Evolutionary conservation across 1,284 basidiomycete genomes (phyloP).

Genomic region (Leccinum insolens): DNA sequence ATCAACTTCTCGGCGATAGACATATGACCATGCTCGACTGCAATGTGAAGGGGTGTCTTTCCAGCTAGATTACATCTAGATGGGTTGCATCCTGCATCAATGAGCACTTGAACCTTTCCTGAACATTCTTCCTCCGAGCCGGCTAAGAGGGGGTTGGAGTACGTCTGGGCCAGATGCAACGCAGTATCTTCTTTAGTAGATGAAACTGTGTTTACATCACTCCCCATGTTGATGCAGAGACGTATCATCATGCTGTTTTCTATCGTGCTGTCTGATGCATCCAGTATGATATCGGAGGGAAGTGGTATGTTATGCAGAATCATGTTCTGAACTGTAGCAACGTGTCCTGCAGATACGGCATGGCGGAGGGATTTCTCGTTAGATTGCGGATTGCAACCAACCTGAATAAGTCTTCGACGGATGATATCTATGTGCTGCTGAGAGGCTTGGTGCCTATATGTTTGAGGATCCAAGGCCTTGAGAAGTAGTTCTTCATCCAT

Average conservation of each 20-base stretch:
- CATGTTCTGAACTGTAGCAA: conserved; percentile 1
- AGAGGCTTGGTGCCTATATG: background rate
- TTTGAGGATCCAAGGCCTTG: background rate
- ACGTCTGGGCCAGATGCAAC: background rate
- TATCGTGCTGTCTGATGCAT: background rate
- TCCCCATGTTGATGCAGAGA: background rate
- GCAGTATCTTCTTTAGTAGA: background rate
- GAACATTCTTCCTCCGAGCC: no score
- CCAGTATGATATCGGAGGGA: background rate
- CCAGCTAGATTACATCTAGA: no score
- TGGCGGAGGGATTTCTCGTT: background rate
- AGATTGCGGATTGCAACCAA: conserved; percentile 4
- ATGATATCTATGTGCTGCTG: background rate
- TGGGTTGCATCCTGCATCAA: no score
- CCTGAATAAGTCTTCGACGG: conserved; percentile 8
- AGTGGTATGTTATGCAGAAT: background rate
- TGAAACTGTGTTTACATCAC: conserved; percentile 1
- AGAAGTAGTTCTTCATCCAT: no score
- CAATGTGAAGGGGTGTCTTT: no score
- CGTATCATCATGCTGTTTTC: no score
- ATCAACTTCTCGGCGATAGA: no score
- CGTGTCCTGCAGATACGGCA: conserved; percentile 5
- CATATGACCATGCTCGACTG: no score
- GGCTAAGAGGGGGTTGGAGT: no score
- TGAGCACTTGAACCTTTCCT: no score